These are phyloP conservation scores for Ramalina intermedia DNA, from an alignment of 495 filamentous ascomycete genomes.

Conservation along the genomic window DNA sequence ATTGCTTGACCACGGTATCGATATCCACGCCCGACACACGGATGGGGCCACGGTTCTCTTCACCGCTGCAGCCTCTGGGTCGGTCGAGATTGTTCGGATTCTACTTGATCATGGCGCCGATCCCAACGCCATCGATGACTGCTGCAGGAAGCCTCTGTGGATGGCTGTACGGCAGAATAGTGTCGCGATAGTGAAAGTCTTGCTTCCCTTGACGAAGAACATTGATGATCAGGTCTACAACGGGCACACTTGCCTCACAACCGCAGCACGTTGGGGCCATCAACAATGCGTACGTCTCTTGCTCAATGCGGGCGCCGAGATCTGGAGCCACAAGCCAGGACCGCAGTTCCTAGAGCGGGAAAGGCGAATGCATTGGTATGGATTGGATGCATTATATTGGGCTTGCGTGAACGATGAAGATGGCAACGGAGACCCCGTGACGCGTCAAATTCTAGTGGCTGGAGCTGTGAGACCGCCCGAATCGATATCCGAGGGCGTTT, in stretches of 20 bases:
- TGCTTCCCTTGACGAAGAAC: background rate
- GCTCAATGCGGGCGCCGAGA: background rate
- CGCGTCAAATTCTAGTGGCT: background rate
- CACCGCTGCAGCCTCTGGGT: background rate
- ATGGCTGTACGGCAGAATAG: background rate
- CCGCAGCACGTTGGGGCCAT: background rate
- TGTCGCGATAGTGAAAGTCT: background rate
- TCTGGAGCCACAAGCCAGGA: background rate
- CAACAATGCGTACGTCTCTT: background rate
- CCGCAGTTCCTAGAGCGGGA: background rate
- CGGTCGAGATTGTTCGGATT: constrained; percentile 1
- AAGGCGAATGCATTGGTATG: background rate
- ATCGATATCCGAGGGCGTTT: background rate
- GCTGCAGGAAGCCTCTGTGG: background rate
- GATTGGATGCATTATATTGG: background rate
- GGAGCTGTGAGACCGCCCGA: background rate
- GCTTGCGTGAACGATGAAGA: background rate
- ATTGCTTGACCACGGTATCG: background rate
- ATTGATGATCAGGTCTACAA: background rate
- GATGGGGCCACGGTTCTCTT: background rate
- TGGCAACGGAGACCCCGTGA: background rate
- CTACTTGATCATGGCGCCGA: constrained; percentile 11
- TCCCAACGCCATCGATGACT: constrained; percentile 14
- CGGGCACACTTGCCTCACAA: background rate
- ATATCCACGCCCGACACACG: background rate